Evolutionary conservation across 2,329 filamentous ascomycete genomes (phyloP).

Genomic region (Elsinoe ampelina): DNA sequence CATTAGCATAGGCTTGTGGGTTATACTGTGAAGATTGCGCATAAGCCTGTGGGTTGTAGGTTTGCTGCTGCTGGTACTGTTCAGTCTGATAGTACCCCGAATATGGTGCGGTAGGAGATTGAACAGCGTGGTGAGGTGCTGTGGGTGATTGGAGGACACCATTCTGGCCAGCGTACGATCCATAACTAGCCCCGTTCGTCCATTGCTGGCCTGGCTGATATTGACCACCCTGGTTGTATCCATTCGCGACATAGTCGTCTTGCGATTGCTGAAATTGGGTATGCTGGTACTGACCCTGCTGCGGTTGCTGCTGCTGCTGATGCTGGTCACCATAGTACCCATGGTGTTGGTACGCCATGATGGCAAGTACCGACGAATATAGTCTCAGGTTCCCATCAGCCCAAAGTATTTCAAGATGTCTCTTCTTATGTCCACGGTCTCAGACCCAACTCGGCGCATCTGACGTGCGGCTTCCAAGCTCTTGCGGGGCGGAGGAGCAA

Average conservation of each 20-base stretch:
- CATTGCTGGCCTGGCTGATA: slow-evolving; percentile 1
- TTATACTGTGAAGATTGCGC: slow-evolving; percentile 55
- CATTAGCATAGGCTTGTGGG: slow-evolving; percentile 51
- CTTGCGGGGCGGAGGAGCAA: not conserved
- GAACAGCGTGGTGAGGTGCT: not conserved
- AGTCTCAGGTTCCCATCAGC: slow-evolving; percentile 2
- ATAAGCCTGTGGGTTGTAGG: slow-evolving; percentile 58
- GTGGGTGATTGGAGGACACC: slow-evolving; percentile 11
- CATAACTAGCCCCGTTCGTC: not conserved
- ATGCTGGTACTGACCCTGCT: slow-evolving; percentile 25
- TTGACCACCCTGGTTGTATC: slow-evolving; percentile 5
- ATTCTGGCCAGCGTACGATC: slow-evolving; percentile 5
- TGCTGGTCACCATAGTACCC: slow-evolving; percentile 37
- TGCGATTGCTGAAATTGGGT: slow-evolving; percentile 25
- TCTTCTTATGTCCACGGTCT: not conserved
- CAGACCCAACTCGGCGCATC: not conserved
- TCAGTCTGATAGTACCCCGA: slow-evolving; percentile 11
- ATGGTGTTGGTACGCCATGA: slow-evolving; percentile 50
- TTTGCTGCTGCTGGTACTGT: slow-evolving; percentile 18
- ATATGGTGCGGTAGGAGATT: slow-evolving; percentile 21
- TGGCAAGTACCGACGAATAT: slow-evolving; percentile 14
- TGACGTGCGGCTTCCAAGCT: not conserved
- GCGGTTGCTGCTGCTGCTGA: slow-evolving; percentile 25
- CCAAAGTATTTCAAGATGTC: not conserved
- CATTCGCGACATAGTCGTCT: slow-evolving; percentile 13